Conservation (phyloP, 495 filamentous ascomycete species). For the Penicillium robsamsonii region DNA sequence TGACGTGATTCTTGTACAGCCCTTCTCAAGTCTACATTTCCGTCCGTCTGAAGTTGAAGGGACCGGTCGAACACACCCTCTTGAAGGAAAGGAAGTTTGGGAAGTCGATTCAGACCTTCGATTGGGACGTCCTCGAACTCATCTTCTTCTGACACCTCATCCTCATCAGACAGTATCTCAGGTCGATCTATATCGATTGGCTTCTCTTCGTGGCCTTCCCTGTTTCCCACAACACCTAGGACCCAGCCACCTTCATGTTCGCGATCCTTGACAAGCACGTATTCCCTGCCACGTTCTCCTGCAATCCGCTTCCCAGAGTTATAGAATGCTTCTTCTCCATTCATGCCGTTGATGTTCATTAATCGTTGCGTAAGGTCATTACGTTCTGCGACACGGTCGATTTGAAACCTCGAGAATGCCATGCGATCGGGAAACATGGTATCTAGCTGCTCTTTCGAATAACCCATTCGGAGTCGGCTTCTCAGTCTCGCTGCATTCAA, state of each 20-base stretch:
- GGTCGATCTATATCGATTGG: conserved; percentile 84
- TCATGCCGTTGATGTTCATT: conserved; percentile 93
- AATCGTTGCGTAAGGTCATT: conserved; percentile 94
- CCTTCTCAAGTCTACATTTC: conserved; percentile 42
- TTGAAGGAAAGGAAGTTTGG: conserved; percentile 54
- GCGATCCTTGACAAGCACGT: conserved; percentile 92
- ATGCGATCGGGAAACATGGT: conserved; percentile 97
- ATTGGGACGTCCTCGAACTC: conserved; percentile 95
- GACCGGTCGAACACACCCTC: conserved; percentile 42
- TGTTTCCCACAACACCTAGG: conserved; percentile 86
- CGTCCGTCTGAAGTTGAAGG: conserved; percentile 32
- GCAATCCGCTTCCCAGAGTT: conserved; percentile 70
- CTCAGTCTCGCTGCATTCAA: conserved; percentile 87
- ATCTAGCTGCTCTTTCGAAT: conserved; percentile 93
- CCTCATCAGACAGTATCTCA: conserved; percentile 46
- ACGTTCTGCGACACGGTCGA: conserved; percentile 84
- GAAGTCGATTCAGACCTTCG: conserved; percentile 86
- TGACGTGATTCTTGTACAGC: conserved; percentile 39
- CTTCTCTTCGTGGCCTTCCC: conserved; percentile 68
- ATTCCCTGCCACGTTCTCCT: conserved; percentile 87
- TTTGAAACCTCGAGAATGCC: conserved; percentile 94
- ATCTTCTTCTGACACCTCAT: conserved; percentile 57
- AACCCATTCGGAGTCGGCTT: conserved; percentile 86
- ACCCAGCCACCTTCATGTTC: conserved; percentile 97
- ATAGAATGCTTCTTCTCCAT: conserved; percentile 64